Evolutionary conservation across 306 rosid species (phyloP).

Genomic region (Quercus glauca): DNA sequence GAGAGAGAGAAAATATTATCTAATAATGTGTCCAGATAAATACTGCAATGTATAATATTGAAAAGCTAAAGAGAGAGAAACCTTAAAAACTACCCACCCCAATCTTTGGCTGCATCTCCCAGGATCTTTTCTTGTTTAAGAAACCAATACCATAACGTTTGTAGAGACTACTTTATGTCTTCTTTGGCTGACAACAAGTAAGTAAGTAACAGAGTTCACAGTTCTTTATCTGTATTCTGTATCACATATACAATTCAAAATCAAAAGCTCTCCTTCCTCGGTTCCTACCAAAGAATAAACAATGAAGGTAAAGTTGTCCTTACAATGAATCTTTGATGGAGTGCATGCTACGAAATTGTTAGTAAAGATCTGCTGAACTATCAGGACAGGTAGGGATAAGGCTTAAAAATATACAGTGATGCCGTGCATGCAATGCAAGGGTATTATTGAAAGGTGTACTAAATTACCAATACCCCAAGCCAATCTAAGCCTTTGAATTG

Average conservation of each 20-base stretch:
- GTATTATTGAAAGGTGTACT: not conserved
- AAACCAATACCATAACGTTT: conserved; percentile 26
- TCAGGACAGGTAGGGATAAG: too few relatives aligned
- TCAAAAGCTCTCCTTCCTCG: conserved; percentile 12
- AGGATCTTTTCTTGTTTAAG: conserved; percentile 32
- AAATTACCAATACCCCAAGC: not conserved
- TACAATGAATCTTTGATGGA: conserved; percentile 43
- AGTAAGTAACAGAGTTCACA: conserved; percentile 16
- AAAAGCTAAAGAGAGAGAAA: conserved; percentile 28
- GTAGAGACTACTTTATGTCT: conserved; percentile 23
- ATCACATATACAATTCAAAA: not conserved
- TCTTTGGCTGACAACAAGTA: conserved; percentile 21
- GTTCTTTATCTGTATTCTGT: conserved; percentile 6
- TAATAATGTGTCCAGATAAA: conserved; percentile 25
- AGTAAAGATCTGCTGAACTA: conserved; percentile 1
- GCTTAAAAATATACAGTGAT: conserved; percentile 11
- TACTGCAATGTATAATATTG: conserved; percentile 21
- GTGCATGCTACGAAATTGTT: conserved; percentile 41
- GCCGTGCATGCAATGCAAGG: conserved; percentile 3
- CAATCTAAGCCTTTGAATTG: conserved; percentile 20
- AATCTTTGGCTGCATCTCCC: conserved; percentile 55
- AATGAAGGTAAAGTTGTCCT: not conserved
- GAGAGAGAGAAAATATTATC: conserved; percentile 14
- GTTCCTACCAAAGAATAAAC: conserved; percentile 16
- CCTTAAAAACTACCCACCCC: conserved; percentile 32